Evolutionary conservation across 31 red algal species (phyloP).

Genomic region (Asparagopsis taxiformis): DNA sequence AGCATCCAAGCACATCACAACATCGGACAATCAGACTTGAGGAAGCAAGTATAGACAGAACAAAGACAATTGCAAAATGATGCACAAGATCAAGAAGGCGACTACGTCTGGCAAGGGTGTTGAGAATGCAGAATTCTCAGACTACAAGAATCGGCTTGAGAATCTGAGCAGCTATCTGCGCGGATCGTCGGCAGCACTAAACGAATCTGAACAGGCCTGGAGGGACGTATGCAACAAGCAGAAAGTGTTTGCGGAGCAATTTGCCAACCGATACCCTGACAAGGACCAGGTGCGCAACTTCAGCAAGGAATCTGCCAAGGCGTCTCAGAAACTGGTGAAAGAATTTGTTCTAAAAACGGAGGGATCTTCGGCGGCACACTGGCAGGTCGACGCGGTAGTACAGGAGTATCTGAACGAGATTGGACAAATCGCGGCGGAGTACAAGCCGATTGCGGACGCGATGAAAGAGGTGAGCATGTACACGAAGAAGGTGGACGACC

Average conservation of each 20-base stretch:
- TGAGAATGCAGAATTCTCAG: conserved; percentile 63
- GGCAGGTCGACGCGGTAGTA: conserved; percentile 48
- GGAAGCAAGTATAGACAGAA: too few relatives aligned
- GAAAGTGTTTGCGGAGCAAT: conserved; percentile 52
- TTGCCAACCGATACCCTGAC: conserved; percentile 72
- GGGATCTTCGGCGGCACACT: conserved; percentile 45
- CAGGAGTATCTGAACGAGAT: conserved; percentile 61
- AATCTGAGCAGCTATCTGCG: conserved; percentile 35
- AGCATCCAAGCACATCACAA: too few relatives aligned
- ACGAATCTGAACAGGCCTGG: conserved; percentile 60
- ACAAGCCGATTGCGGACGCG: conserved; percentile 42
- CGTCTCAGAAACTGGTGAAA: conserved; percentile 59
- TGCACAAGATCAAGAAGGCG: conserved; percentile 79
- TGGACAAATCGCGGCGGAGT: conserved; percentile 20
- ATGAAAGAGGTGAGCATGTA: conserved; percentile 73
- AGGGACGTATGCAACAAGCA: conserved; percentile 54
- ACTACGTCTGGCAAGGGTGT: conserved; percentile 24
- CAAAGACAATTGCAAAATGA: conserved; percentile 46
- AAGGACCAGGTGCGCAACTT: conserved; percentile 51
- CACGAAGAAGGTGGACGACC: conserved; percentile 74
- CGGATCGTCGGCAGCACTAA: conserved; percentile 31
- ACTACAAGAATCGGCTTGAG: conserved; percentile 54
- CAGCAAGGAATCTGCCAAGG: conserved; percentile 47
- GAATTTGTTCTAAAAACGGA: conserved; percentile 62
- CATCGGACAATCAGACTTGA: too few relatives aligned